phyloP scores from a whole-genome alignment of 495 filamentous ascomycete genomes.

The Bacidia gigantensis region DNA sequence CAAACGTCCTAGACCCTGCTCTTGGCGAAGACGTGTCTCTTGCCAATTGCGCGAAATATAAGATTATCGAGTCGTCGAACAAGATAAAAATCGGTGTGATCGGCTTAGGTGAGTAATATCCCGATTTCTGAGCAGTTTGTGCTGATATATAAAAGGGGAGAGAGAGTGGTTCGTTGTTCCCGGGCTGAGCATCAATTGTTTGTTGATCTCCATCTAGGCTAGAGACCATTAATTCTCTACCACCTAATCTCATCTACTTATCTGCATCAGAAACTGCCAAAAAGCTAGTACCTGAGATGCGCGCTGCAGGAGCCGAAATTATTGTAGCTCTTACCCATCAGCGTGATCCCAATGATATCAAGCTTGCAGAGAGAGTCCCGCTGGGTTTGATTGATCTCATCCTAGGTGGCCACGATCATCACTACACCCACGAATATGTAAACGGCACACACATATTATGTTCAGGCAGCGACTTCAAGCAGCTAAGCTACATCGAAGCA shows the following conservation, averaged over 20 bases:
- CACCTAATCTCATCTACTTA: conserved; percentile 65
- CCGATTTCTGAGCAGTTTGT: background rate
- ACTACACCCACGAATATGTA: conserved; percentile 59
- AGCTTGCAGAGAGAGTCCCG: conserved; percentile 54
- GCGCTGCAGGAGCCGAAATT: conserved; percentile 65
- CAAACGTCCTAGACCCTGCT: conserved; percentile 70
- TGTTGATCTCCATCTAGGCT: conserved; percentile 39
- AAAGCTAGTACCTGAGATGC: conserved; percentile 53
- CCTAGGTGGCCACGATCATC: conserved; percentile 82
- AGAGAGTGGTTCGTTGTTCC: background rate
- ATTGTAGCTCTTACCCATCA: conserved; percentile 72
- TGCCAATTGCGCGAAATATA: conserved; percentile 51
- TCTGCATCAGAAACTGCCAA: conserved; percentile 58
- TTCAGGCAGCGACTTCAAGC: conserved; percentile 80
- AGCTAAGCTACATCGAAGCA: conserved; percentile 74
- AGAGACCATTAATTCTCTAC: conserved; percentile 73
- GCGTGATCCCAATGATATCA: conserved; percentile 74
- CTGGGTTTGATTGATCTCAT: conserved; percentile 67
- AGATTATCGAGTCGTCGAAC: conserved; percentile 63
- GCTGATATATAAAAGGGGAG: background rate
- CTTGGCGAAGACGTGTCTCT: conserved; percentile 55
- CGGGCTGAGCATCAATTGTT: background rate
- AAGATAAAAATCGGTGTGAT: conserved; percentile 77
- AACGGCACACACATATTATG: conserved; percentile 70
- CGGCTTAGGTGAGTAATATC: conserved; percentile 35